phyloP scores from a whole-genome alignment of 2,329 filamentous ascomycete species.

The Proliferodiscus dingleyae region DNA sequence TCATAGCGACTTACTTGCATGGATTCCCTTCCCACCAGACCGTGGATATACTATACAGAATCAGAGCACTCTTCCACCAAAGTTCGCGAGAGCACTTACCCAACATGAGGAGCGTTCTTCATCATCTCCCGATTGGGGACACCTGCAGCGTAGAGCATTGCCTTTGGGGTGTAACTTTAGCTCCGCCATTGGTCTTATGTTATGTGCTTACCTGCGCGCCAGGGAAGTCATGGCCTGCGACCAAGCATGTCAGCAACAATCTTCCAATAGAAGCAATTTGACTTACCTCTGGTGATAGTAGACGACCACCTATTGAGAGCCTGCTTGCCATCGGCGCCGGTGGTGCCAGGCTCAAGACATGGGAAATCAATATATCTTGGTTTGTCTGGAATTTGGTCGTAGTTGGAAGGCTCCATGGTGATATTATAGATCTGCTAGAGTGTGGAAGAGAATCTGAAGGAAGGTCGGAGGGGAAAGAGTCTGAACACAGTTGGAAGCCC shows the following conservation, averaged over 20 bases:
- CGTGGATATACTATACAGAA: constrained; percentile 9
- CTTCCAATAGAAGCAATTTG: neutral
- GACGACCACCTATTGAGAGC: constrained; percentile 82
- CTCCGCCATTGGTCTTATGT: too few species aligned
- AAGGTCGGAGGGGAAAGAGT: neutral
- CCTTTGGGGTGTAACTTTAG: constrained; percentile 42
- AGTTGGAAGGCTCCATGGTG: constrained; percentile 24
- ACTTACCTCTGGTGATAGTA: constrained; percentile 58
- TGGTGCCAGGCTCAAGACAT: constrained; percentile 24
- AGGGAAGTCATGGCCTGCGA: constrained; percentile 73
- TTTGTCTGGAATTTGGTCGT: constrained; percentile 19
- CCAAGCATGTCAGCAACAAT: neutral
- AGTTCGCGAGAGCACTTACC: too few species aligned
- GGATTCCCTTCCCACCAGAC: constrained; percentile 83
- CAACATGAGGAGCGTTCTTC: constrained; percentile 87
- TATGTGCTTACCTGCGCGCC: constrained; percentile 66
- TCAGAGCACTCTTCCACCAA: too few species aligned
- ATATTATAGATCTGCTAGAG: neutral
- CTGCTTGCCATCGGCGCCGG: constrained; percentile 48
- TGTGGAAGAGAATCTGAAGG: neutral
- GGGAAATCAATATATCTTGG: constrained; percentile 31
- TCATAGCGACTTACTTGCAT: constrained; percentile 65
- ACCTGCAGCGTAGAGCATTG: constrained; percentile 92
- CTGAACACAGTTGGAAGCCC: neutral
- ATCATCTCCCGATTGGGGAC: constrained; percentile 79